Base-by-base conservation (phyloP, 805 yeast genomes). In the Saccharomyces mikatae region DNA sequence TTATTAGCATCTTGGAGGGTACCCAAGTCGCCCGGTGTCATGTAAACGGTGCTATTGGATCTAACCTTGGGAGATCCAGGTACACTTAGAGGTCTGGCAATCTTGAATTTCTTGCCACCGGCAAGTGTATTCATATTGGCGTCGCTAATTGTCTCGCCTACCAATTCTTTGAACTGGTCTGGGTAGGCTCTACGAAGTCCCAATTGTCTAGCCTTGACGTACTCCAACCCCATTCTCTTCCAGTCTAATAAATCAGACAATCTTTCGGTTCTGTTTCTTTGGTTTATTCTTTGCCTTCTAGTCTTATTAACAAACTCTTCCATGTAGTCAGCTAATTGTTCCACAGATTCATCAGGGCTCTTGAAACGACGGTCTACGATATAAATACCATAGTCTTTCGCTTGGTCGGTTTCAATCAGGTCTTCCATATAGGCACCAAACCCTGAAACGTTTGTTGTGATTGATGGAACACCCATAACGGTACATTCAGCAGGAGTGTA, bases 341-440 rank as follows among this genome's bases (percentile, higher is more conserved):
- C 84, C 66, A 92, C 90, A 28, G 95, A 85, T 68, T 92, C 98
- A 64, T 92, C 97, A 47, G 92, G 92, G 2, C 89, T 82, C 74
- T 90, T 89, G 80, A 85, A 79, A 69, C 97, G 84, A 69, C 99
- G 82, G 72, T 92, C 99, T 52, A 92, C 97, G 61, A 92, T 89
- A 74, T 94, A 94, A 65, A 92, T 94, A 67, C 99, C 99, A 67
- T 94, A 94, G 73, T 94, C 98, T 56, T 86, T 80, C 17, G 97
- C 86, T 58, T 70, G 74, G 46, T 70, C 66, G 64, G 89, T 88
- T 69, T 92, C 97, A 69, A 92, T 92, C 60, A 92, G 78, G 71
- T 92, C 97, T 73, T 92, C 99, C 98, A 92, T 92, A 74, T 92
- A 92, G 61, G 98, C 95, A 51, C 99, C 99, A 68, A 92, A 92